phyloP scores from a whole-genome alignment of 1,284 basidiomycete species.

The Heterobasidion annosum region DNA sequence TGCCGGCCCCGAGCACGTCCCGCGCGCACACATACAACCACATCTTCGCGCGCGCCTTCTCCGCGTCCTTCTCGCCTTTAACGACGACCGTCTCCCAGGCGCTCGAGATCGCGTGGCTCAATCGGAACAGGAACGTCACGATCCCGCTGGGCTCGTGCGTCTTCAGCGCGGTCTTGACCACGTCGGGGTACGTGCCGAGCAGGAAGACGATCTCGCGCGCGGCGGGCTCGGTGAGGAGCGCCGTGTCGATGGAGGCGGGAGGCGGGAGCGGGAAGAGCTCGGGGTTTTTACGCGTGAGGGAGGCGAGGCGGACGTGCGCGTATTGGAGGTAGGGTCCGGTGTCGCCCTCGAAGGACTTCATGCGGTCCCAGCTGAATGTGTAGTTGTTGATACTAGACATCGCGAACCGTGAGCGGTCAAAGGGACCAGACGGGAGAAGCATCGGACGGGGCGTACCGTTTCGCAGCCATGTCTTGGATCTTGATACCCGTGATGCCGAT shows the following conservation, averaged over 20 bases:
- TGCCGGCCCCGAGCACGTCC: constrained; percentile 81
- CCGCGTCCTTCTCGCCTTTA: constrained; percentile 69
- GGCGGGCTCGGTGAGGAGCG: constrained; percentile 60
- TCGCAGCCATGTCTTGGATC: constrained; percentile 97
- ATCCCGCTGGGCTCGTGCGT: constrained; percentile 89
- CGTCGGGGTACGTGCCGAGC: constrained; percentile 85
- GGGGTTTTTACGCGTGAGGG: constrained; percentile 91
- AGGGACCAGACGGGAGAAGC: not conserved
- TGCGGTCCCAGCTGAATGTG: constrained; percentile 90
- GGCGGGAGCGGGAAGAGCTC: constrained; percentile 75
- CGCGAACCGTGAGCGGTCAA: not conserved
- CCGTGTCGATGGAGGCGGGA: constrained; percentile 61
- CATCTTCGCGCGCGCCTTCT: constrained; percentile 80
- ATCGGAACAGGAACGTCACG: constrained; percentile 70
- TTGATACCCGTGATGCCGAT: constrained; percentile 96
- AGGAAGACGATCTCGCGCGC: constrained; percentile 86
- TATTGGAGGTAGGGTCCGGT: constrained; percentile 96
- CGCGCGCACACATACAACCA: constrained; percentile 86
- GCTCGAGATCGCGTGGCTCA: constrained; percentile 77
- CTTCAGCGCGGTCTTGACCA: constrained; percentile 78
- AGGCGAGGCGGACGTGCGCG: constrained; percentile 91
- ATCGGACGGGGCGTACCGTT: constrained; percentile 46
- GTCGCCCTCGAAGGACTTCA: constrained; percentile 96
- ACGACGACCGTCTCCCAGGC: constrained; percentile 88
- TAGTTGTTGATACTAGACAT: constrained; percentile 86